Evolutionary conservation across 2,329 filamentous ascomycete genomes (phyloP).

Genomic region (Alternaria sp.): DNA sequence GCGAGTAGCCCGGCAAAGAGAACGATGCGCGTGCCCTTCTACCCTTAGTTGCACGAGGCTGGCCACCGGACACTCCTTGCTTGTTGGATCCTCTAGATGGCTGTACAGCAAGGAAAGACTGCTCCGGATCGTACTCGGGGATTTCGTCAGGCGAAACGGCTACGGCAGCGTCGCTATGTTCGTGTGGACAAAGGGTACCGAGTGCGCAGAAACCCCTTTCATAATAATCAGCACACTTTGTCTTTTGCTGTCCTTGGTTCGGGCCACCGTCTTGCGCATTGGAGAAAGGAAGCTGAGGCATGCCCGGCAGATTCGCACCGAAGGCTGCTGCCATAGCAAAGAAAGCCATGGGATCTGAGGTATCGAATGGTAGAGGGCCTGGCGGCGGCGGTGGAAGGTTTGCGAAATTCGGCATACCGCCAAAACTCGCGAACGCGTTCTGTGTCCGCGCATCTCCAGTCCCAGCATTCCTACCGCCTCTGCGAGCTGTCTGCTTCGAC

Average conservation of each 20-base stretch:
- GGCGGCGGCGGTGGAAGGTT: conserved; percentile 50
- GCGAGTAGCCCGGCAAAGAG: conserved; percentile 68
- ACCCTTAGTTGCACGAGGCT: conserved; percentile 23
- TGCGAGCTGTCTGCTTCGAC: conserved; percentile 65
- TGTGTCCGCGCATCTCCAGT: conserved; percentile 12
- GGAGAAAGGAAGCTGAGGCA: conserved; percentile 42
- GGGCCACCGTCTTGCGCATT: conserved; percentile 42
- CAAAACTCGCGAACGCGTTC: conserved; percentile 9
- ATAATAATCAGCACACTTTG: conserved; percentile 73
- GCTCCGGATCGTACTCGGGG: conserved; percentile 66
- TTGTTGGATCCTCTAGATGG: conserved; percentile 4
- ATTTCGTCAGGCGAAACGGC: conserved; percentile 17
- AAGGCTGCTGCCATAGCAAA: conserved; percentile 65
- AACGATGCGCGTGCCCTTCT: conserved; percentile 58
- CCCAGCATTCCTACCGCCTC: conserved; percentile 38
- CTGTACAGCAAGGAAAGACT: conserved; percentile 51
- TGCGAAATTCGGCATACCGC: conserved; percentile 22
- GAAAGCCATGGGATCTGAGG: conserved; percentile 66
- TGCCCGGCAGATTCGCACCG: conserved; percentile 50
- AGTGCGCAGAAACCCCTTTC: conserved; percentile 74
- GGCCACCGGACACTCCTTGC: conserved; percentile 25
- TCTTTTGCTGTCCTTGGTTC: conserved; percentile 34
- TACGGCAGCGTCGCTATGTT: conserved; percentile 63
- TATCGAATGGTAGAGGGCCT: conserved; percentile 62
- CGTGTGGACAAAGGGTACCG: conserved; percentile 70